Evolutionary conservation across 257 asterid species (phyloP).

Genomic region (Fraxinus excelsior): DNA sequence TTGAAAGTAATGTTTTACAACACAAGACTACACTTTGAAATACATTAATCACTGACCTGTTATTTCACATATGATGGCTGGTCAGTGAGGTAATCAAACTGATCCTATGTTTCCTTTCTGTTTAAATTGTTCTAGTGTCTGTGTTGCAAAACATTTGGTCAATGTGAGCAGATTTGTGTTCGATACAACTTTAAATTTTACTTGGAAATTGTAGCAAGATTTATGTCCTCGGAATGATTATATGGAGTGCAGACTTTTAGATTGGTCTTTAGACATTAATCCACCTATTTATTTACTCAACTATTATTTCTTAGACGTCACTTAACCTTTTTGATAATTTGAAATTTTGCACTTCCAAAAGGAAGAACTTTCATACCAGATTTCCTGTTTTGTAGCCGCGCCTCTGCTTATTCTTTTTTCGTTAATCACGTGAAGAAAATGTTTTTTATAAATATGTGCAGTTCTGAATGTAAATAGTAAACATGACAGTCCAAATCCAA

Average conservation of each 20-base stretch:
- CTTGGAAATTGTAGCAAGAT: too few species aligned
- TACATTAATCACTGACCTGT: neutral
- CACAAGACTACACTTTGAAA: neutral
- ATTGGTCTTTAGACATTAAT: neutral
- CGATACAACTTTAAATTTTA: too few species aligned
- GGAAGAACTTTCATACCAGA: neutral
- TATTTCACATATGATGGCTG: neutral
- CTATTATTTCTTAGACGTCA: neutral
- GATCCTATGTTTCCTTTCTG: neutral
- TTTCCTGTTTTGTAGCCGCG: neutral
- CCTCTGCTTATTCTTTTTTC: neutral
- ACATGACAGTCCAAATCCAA: conserved; percentile 32
- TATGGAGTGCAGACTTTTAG: neutral
- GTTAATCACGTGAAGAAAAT: neutral
- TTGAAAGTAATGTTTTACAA: neutral
- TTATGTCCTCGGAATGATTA: too few species aligned
- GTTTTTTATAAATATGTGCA: conserved; percentile 32
- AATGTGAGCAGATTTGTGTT: neutral
- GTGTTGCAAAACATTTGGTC: neutral
- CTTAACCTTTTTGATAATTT: neutral
- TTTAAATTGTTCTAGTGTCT: neutral
- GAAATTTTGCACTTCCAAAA: neutral
- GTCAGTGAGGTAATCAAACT: neutral
- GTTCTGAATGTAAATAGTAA: conserved; percentile 53
- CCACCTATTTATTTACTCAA: neutral